Evolutionary conservation across 2,329 filamentous ascomycete species (phyloP).

Genomic region (Teratosphaeria destructans): DNA sequence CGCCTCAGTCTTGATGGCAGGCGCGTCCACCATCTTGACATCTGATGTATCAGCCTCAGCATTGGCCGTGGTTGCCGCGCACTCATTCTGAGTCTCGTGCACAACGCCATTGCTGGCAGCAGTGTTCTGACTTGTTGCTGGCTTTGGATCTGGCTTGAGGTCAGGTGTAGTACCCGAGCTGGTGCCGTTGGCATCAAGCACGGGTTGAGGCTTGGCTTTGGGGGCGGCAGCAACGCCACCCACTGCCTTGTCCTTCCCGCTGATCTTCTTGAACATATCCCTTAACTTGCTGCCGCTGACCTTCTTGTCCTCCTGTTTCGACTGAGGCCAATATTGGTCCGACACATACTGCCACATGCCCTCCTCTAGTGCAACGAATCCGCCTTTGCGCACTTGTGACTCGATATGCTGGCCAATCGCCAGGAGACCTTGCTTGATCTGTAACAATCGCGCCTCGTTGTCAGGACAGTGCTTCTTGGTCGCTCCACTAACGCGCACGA

Average conservation of each 20-base stretch:
- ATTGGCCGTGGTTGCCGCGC: background rate
- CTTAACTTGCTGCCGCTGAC: constrained; percentile 26
- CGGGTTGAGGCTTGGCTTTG: background rate
- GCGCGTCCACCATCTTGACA: background rate
- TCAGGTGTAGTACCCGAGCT: background rate
- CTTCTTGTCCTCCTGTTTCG: constrained; percentile 22
- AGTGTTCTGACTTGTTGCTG: background rate
- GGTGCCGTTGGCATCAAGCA: background rate
- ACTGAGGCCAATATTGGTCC: constrained; percentile 27
- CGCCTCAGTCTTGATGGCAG: background rate
- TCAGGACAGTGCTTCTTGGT: constrained; percentile 54
- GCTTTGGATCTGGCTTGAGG: background rate
- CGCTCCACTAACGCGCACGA: constrained; percentile 49
- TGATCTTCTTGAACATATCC: constrained; percentile 28
- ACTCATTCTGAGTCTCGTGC: background rate
- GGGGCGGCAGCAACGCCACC: background rate
- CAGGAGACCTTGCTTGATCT: constrained; percentile 51
- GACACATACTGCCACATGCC: constrained; percentile 27
- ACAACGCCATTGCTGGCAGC: background rate
- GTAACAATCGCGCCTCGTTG: constrained; percentile 50
- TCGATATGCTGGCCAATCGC: constrained; percentile 54
- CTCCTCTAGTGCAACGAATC: constrained; percentile 16
- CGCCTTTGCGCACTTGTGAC: constrained; percentile 27
- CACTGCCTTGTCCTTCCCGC: constrained; percentile 14
- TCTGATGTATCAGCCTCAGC: background rate